These are phyloP conservation scores for Agarophyton chilense DNA, from an alignment of 23 red algal genomes.

Conservation along the genomic window DNA sequence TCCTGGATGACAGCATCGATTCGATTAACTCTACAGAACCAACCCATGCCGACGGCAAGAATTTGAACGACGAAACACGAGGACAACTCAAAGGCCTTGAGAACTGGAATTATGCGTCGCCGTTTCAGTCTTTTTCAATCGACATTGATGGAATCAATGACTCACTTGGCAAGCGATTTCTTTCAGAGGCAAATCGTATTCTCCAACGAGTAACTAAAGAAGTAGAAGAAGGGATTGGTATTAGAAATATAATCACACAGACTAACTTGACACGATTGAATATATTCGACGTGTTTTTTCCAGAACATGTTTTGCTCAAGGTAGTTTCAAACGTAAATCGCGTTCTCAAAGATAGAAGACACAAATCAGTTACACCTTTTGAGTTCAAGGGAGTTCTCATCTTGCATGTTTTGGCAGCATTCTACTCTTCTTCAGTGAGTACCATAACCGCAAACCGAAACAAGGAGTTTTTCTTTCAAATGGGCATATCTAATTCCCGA, in stretches of 20 bases:
- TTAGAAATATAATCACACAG: background rate
- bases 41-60: background rate
- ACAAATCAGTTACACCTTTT: background rate
- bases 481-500: background rate
- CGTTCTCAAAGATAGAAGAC: background rate
- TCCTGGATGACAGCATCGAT: background rate
- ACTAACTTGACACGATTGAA: background rate
- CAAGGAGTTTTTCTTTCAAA: constrained; percentile 33
- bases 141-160: background rate
- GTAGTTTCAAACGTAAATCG: constrained; percentile 1
- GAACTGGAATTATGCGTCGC: constrained; percentile 8
- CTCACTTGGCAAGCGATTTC: background rate
- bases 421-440: background rate
- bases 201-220: background rate
- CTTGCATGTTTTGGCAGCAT: background rate
- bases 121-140: background rate
- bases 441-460: constrained; percentile 1
- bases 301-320: background rate
- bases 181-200: background rate
- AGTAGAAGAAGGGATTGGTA: background rate
- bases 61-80: background rate
- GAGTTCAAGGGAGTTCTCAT: background rate
- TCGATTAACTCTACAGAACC: background rate
- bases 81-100: background rate
- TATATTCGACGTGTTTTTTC: background rate